These are phyloP conservation scores for Niveomyces coronatus DNA, from an alignment of 2,329 filamentous ascomycete genomes.

Conservation along the genomic window DNA sequence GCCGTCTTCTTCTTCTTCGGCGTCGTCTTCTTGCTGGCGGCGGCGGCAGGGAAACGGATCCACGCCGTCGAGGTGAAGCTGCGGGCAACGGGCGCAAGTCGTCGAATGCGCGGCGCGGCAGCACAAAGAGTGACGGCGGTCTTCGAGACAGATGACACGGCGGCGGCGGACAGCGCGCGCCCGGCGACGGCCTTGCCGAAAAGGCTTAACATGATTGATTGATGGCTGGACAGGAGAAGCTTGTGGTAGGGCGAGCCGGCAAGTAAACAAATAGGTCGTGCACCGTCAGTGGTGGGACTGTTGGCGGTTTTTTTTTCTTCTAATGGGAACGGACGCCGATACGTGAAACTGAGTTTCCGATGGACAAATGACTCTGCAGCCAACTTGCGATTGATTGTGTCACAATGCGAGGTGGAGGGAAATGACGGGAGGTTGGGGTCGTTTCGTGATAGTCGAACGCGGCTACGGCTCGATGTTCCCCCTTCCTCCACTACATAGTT, in stretches of 20 bases:
- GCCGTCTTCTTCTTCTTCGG: conserved; percentile 18
- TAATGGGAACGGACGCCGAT: too few relatives aligned
- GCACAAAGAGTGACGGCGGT: conserved; percentile 15
- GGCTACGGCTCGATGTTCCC: conserved; percentile 7
- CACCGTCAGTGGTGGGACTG: too few relatives aligned
- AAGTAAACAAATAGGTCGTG: too few relatives aligned
- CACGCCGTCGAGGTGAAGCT: conserved; percentile 23
- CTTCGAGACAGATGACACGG: conserved; percentile 14
- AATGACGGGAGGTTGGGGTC: conserved; percentile 9
- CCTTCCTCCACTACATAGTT: not conserved
- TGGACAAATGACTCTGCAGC: not conserved
- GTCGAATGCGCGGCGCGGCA: conserved; percentile 12
- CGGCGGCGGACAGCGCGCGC: conserved; percentile 19
- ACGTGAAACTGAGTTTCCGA: too few relatives aligned
- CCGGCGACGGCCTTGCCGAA: conserved; percentile 29
- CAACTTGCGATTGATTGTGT: conserved; percentile 1
- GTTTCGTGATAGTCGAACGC: conserved; percentile 8
- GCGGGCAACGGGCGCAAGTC: conserved; percentile 16
- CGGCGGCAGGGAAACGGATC: conserved; percentile 16
- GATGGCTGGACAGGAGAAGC: not conserved
- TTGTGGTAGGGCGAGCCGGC: not conserved
- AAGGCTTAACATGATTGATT: conserved; percentile 28
- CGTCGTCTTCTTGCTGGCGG: conserved; percentile 14
- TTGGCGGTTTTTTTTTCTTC: not conserved
- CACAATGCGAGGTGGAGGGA: conserved; percentile 1